phyloP scores from a whole-genome alignment of 1,284 basidiomycete genomes.

The Peniophora sp. region DNA sequence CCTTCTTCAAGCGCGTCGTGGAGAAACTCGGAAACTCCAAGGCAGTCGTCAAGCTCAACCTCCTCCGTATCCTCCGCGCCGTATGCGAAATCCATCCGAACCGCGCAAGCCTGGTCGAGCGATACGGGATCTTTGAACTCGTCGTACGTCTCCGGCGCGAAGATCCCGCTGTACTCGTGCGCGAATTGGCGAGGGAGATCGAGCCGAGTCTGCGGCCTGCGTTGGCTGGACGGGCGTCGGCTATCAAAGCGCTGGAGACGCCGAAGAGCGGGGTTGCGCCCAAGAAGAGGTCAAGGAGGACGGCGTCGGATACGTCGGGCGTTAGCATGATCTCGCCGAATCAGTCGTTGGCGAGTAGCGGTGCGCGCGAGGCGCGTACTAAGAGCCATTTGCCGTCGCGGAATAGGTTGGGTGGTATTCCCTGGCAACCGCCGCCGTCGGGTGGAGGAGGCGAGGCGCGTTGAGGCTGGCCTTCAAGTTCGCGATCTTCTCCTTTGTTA shows the following conservation, averaged over 20 bases:
- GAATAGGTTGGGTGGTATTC: conserved; percentile 38
- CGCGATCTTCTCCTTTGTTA: neutral
- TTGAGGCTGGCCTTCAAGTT: conserved; percentile 4
- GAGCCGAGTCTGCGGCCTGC: conserved; percentile 57
- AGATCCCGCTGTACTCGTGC: conserved; percentile 85
- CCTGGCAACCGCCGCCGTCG: conserved; percentile 35
- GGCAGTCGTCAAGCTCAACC: conserved; percentile 84
- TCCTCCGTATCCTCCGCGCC: conserved; percentile 79
- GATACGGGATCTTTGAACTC: conserved; percentile 71
- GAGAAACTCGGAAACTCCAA: conserved; percentile 79
- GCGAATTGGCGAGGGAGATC: conserved; percentile 81
- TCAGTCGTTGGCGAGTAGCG: conserved; percentile 9
- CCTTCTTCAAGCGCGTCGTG: conserved; percentile 83
- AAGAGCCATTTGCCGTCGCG: conserved; percentile 20
- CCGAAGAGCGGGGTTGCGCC: conserved; percentile 46
- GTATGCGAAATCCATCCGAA: conserved; percentile 89
- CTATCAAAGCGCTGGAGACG: conserved; percentile 26
- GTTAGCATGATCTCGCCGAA: conserved; percentile 17
- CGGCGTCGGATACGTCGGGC: conserved; percentile 60
- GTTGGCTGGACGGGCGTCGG: conserved; percentile 18
- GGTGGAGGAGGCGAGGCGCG: conserved; percentile 8
- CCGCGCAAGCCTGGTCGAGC: conserved; percentile 71
- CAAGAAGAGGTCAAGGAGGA: conserved; percentile 48
- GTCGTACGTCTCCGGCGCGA: conserved; percentile 73
- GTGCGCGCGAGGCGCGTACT: conserved; percentile 11